Evolutionary conservation across 2,329 filamentous ascomycete species (phyloP).

Genomic region (Pestalotiopsis sp.): DNA sequence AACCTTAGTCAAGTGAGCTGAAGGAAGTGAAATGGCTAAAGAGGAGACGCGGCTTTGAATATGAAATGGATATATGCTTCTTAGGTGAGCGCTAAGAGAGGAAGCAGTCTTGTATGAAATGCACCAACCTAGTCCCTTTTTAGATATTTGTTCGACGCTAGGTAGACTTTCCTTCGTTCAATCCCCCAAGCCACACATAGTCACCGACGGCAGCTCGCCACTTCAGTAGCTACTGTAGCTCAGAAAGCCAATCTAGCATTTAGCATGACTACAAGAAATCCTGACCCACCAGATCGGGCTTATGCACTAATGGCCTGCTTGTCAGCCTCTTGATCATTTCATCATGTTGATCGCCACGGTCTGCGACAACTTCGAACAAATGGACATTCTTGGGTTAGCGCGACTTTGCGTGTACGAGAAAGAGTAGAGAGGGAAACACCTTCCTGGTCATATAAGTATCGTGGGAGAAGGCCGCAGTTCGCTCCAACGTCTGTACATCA

Average conservation of each 20-base stretch:
- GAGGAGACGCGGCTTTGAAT: no score
- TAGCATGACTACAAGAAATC: not conserved
- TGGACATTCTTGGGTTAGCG: not conserved
- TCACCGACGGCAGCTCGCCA: not conserved
- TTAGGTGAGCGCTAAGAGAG: no score
- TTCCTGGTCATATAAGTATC: not conserved
- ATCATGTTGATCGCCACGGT: not conserved
- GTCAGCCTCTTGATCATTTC: not conserved
- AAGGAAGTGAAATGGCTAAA: no score
- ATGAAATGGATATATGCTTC: no score
- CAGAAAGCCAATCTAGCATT: not conserved
- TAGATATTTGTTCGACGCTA: not conserved
- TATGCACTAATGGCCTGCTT: not conserved
- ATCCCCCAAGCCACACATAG: not conserved
- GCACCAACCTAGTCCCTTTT: not conserved
- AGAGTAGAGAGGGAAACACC: not conserved
- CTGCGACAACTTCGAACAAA: not conserved
- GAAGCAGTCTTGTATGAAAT: conserved; percentile 3
- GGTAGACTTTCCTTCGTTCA: not conserved
- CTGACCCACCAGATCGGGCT: not conserved
- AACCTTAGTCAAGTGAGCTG: no score
- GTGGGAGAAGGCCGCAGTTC: not conserved
- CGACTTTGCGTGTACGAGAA: not conserved
- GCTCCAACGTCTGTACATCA: not conserved
- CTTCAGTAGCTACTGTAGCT: not conserved